Evolutionary conservation across 2,329 filamentous ascomycete genomes (phyloP).

Genomic region (Aspergillus sp.): DNA sequence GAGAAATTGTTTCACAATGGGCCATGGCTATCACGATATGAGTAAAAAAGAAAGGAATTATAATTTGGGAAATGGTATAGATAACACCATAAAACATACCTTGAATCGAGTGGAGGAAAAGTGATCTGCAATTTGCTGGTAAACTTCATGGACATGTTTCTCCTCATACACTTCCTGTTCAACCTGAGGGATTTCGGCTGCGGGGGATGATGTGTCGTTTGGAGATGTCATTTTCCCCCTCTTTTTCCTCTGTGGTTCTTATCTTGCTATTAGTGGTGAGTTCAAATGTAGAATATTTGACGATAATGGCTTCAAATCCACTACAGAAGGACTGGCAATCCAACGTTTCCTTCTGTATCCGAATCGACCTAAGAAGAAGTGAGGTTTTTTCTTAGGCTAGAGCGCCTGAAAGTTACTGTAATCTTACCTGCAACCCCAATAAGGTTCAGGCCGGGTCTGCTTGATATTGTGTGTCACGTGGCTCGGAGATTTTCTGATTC

Average conservation of each 20-base stretch:
- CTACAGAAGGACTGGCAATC: no score
- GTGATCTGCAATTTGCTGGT: conserved; percentile 55
- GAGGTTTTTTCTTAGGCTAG: not conserved
- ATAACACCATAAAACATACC: conserved; percentile 46
- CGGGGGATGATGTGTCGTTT: not conserved
- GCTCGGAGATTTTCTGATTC: conserved; percentile 7
- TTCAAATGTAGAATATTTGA: no score
- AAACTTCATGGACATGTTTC: conserved; percentile 84
- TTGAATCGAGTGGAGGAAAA: conserved; percentile 56
- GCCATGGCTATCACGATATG: conserved; percentile 70
- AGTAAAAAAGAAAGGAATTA: not conserved
- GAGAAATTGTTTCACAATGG: conserved; percentile 78
- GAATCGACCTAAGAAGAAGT: no score
- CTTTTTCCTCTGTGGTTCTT: not conserved
- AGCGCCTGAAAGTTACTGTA: not conserved
- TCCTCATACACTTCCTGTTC: conserved; percentile 61
- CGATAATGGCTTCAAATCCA: no score
- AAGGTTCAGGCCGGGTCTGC: conserved; percentile 3
- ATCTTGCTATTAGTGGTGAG: no score
- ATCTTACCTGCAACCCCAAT: not conserved
- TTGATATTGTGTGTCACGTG: not conserved
- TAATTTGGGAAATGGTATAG: not conserved
- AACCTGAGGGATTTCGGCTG: not conserved
- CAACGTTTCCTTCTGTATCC: no score
- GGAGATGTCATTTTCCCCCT: conserved; percentile 6